Conservation (phyloP, 1,284 basidiomycete genomes). For the Trichosporon inkin region DNA sequence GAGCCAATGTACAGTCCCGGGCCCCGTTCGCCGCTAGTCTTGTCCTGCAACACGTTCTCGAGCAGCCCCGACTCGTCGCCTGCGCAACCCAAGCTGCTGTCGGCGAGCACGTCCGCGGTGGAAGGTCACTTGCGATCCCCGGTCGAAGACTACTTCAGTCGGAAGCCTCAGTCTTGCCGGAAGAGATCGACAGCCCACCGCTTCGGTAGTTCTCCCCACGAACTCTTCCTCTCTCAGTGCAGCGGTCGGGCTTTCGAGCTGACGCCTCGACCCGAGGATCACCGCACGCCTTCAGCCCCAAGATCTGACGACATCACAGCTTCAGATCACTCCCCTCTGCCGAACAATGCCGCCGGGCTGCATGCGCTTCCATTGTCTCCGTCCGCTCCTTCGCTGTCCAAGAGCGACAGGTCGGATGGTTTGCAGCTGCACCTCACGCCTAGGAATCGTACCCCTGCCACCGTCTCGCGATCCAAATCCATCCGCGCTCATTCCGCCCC, state of each 20-base stretch:
- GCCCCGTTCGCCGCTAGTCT: background rate
- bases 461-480: background rate
- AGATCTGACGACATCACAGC: background rate
- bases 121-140: background rate
- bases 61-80: constrained; percentile 5
- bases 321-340: background rate
- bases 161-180: background rate
- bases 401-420: background rate
- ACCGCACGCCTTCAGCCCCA: background rate
- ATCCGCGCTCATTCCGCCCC: background rate
- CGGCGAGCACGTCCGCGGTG: background rate
- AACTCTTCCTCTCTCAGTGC: constrained; percentile 1
- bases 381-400: constrained; percentile 3
- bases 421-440: constrained; percentile 4
- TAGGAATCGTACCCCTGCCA: background rate
- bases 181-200: background rate
- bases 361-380: constrained; percentile 2
- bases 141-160: background rate
- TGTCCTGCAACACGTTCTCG: constrained; percentile 2
- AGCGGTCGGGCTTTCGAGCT: background rate
- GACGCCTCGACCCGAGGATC: background rate
- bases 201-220: background rate
- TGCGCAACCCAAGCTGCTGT: background rate
- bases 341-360: background rate
- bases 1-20: constrained; percentile 22